Base-by-base conservation (phyloP, 2,329 filamentous ascomycete species). In the Calonectria hawksworthii region DNA sequence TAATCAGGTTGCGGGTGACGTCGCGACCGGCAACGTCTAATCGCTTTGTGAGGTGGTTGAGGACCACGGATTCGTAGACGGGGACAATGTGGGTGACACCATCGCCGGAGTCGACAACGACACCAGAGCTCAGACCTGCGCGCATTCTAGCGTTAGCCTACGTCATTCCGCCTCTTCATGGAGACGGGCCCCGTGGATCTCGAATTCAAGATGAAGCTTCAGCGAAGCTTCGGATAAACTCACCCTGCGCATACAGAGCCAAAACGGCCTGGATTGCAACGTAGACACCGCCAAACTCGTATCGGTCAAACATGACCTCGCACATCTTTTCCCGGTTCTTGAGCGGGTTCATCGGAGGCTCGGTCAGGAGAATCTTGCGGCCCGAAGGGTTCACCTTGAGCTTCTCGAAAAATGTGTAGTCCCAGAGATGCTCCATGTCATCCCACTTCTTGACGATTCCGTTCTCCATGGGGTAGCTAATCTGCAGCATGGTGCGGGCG, bases 401-500 rank as follows among this genome's bases (percentile, higher is more conserved):
- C 92, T 99, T 99, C 86, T 99, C 96, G 86, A 92, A 94, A 86
- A 99, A 99, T 30, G 97, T 99, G 86, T 98, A 99, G 88, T 99
- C 96, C 97, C 97, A 99, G 71, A 99, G 93, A 84, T 99, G 96
- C 89, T 98, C 95, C 97, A 99, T 99, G 86, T 99, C 97, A 81
- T 99, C 97, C 97, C 97, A 99, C 84, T 96, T 96, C 92, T 98
- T 99, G 80, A 99, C 96, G 83, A 99, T 99, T 82, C 97, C 97
- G 86, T 99, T 99, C 87, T 99, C 97, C 97, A 99, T 99, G 81
- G 97, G 97, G 86, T 99, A 99, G 86, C 94, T 98, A 84, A 99
- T 98, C 87, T 99, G 97, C 75, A 99, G 93, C 96, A 98, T 98
- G 76, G 95, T 98, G 83, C 97, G 93, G 79, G 97, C 96, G 69